Evolutionary conservation across 2,329 filamentous ascomycete species (phyloP), one percentile per base, ranked within the genome.

Genomic region (Alternaria consortialis): DNA sequence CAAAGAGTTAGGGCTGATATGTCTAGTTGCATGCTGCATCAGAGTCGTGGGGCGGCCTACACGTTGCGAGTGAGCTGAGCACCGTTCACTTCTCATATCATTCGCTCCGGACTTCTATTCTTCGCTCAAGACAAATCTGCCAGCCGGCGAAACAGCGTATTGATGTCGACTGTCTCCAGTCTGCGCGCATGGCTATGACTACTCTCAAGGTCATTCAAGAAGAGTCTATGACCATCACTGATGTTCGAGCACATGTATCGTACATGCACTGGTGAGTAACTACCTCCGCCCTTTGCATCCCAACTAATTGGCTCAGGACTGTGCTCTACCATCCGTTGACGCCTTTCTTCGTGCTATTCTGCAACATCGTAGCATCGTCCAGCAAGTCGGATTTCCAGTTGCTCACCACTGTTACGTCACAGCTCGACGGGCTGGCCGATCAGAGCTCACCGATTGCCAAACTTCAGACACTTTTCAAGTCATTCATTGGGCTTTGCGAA

Each of bases 31-130:
- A 66, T 31, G 63, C 61, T 8, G 56, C 60, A 1, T 64, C 65
- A 1, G 51, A 63, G n/a, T 62, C 61, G 9, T 69, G 67, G 65
- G 32, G 52, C 40, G 67, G 67, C 4, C 60, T 69, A 6, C 57
- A 66, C 31, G 54, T 58, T 11, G 59, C 52, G 6, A 67, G 54
- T 50, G 67, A 69, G 39, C 27, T 69, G 17, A 66, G 39, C n/a
- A 63, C 67, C 2, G 61, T 68, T 20, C 61, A 72, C 20, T 72
- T 72, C 52, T 63, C 67, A 3, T 70, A 70, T 46, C 67, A 72
- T 39, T 67, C 65, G 2, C 53, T 68, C 11, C 66, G 66, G 23
- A 71, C 64, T 2, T 66, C 68, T 3, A 69, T 70, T 15, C 46
- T 72, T 7, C 64, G 68, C 17, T 69, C 64, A 7, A 56, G 53